Base-by-base conservation (phyloP, 2,329 filamentous ascomycete species). In the Laburnicola sp. region DNA sequence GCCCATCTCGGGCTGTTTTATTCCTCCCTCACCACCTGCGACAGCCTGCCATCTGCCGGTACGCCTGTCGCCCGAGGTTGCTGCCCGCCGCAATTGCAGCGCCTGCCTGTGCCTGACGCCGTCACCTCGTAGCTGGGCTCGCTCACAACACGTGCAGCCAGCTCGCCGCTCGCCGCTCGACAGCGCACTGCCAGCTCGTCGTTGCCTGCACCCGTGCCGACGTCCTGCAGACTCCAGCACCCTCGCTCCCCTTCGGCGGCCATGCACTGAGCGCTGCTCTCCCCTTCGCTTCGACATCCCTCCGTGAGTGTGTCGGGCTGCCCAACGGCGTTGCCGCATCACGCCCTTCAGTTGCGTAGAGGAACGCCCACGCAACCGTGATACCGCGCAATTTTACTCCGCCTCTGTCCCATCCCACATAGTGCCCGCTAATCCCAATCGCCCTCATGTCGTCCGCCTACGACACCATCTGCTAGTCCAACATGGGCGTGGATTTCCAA, bases 401-500 rank as follows among this genome's bases (percentile, higher is more conserved):
- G 40, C 45, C 35, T 27, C 43, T 28, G 35, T 41, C 43, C 45
- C 25, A 38, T 39, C 35, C 10, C 16, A 23, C 27, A 11, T 36
- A 34, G 36, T 34, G 25, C 37, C 41, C 40, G 36, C 39, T 25
- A 23, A 38, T 50, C 56, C 51, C 53, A 55, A 52, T 58, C 45
- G 56, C 56, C 54, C 62, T 59, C 65, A 72, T 71, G 66, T 69
- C 63, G 57, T 59, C 60, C 56, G 39, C 53, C 59, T 54, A 50
- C 59, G 45, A 45, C 56, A 45, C 57, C 57, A 41, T 54, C 59
- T 66, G 64, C 63, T 71, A 67, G 60, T 62, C 64, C 62, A 70
- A 62, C 56, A 79, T 79, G 76, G 76, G 74, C 59, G 61, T 76
- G 53, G 75, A 76, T 59, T 71, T 63, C 51, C 68, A 71, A 58